Conservation (phyloP, 495 filamentous ascomycete genomes). For the Staphylotrichum tortipilum region DNA sequence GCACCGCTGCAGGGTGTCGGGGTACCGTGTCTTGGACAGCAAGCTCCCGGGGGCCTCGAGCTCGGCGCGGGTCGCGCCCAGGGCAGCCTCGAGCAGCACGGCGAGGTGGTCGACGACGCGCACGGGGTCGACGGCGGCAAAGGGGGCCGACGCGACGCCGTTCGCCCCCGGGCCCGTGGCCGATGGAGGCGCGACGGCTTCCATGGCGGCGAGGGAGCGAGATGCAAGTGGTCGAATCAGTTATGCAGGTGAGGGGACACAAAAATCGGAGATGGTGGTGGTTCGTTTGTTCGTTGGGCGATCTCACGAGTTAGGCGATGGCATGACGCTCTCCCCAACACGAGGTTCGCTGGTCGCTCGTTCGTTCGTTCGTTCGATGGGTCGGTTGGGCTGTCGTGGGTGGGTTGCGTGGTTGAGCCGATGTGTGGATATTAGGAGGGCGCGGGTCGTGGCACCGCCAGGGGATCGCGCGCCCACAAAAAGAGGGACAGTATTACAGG, state of each 20-base stretch:
- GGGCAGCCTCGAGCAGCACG: conserved; percentile 68
- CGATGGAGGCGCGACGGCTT: conserved; percentile 36
- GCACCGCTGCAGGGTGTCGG: conserved; percentile 79
- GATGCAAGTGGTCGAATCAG: too few relatives aligned
- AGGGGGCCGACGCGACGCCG: conserved; percentile 34
- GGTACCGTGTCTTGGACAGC: conserved; percentile 58
- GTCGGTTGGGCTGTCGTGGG: too few relatives aligned
- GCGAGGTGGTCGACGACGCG: conserved; percentile 70
- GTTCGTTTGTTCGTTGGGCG: too few relatives aligned
- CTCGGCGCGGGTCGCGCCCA: conserved; percentile 75
- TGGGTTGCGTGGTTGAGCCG: too few relatives aligned
- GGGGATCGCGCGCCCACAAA: not conserved
- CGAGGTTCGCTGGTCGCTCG: too few relatives aligned
- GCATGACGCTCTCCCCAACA: not conserved
- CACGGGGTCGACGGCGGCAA: conserved; percentile 39
- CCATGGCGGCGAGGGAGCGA: conserved; percentile 42
- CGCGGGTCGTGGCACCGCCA: not conserved
- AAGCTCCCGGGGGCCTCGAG: conserved; percentile 73
- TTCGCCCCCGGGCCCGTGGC: conserved; percentile 34
- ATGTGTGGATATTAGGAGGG: not conserved
- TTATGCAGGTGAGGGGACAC: not conserved
- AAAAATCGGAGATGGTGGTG: not conserved
- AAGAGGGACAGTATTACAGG: not conserved
- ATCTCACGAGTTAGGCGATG: conserved; percentile 7
- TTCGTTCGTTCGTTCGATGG: too few relatives aligned